These are phyloP conservation scores for Solanum tacnaense DNA, from an alignment of 257 asterid species.

Conservation along the genomic window DNA sequence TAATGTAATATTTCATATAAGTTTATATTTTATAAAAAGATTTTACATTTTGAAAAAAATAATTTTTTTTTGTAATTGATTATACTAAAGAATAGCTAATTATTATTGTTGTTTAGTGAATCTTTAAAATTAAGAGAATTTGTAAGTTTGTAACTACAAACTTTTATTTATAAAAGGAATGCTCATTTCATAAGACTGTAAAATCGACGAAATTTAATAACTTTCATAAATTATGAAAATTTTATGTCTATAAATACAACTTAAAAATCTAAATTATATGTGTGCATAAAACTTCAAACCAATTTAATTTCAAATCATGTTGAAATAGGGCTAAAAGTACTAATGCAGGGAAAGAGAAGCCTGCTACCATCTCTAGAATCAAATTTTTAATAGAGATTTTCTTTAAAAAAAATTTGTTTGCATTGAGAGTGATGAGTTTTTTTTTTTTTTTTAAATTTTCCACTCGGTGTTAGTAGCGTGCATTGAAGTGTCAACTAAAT, in stretches of 20 bases:
- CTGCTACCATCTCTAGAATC: not conserved
- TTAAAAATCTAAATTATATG: not conserved
- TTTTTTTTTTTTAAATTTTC: too few relatives aligned
- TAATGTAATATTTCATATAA: not conserved
- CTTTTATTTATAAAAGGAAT: not conserved
- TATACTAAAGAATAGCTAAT: too few relatives aligned
- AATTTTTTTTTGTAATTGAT: too few relatives aligned
- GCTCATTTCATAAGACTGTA: not conserved
- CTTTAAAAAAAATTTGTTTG: not conserved
- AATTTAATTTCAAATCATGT: not conserved
- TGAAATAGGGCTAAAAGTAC: not conserved
- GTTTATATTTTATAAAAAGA: too few relatives aligned
- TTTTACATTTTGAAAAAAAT: too few relatives aligned
- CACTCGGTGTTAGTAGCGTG: not conserved
- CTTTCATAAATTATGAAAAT: not conserved
- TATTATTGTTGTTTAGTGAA: not conserved
- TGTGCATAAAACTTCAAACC: not conserved
- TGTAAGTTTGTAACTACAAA: not conserved
- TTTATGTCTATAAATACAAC: not conserved
- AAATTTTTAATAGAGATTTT: not conserved
- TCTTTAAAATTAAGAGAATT: not conserved
- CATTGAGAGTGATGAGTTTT: not conserved
- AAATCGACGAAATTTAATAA: too few relatives aligned
- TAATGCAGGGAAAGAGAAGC: not conserved
- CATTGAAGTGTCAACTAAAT: not conserved